Conservation (phyloP, 495 filamentous ascomycete species). For the Penicillium steckii region DNA sequence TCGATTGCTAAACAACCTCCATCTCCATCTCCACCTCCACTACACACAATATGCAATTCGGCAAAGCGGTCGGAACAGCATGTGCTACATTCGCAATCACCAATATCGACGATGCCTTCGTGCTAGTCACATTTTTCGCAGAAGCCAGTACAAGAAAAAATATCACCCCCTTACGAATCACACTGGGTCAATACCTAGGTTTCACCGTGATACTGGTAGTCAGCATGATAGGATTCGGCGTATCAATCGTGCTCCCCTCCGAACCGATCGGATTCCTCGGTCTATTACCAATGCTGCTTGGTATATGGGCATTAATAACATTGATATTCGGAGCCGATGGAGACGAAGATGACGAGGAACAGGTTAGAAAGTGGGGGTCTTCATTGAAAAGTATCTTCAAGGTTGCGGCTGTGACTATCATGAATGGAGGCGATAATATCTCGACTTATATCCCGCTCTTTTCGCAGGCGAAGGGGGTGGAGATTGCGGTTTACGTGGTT, state of each 20-base stretch:
- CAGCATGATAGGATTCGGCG: conserved; percentile 7
- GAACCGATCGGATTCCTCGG: conserved; percentile 7
- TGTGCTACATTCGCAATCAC: conserved; percentile 6
- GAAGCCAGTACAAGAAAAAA: not conserved
- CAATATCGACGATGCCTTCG: conserved; percentile 9
- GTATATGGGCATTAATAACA: not conserved
- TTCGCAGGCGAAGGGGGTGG: conserved; percentile 5
- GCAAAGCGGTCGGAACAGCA: conserved; percentile 8
- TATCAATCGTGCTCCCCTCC: conserved; percentile 3
- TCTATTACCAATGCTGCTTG: conserved; percentile 1
- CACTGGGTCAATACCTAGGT: conserved; percentile 4
- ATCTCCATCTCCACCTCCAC: no score
- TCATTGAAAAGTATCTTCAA: not conserved
- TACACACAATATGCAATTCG: conserved; percentile 2
- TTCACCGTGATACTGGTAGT: conserved; percentile 2
- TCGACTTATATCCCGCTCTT: conserved; percentile 6
- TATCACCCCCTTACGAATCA: conserved; percentile 2
- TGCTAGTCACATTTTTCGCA: conserved; percentile 6
- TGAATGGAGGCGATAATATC: conserved; percentile 9
- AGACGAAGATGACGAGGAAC: not conserved
- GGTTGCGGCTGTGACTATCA: not conserved
- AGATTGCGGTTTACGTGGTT: conserved; percentile 5
- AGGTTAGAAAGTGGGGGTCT: not conserved
- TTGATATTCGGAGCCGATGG: not conserved
- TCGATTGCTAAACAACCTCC: no score